These are phyloP conservation scores for Leptodontidium sp. DNA, from an alignment of 2,329 filamentous ascomycete genomes.

Conservation along the genomic window DNA sequence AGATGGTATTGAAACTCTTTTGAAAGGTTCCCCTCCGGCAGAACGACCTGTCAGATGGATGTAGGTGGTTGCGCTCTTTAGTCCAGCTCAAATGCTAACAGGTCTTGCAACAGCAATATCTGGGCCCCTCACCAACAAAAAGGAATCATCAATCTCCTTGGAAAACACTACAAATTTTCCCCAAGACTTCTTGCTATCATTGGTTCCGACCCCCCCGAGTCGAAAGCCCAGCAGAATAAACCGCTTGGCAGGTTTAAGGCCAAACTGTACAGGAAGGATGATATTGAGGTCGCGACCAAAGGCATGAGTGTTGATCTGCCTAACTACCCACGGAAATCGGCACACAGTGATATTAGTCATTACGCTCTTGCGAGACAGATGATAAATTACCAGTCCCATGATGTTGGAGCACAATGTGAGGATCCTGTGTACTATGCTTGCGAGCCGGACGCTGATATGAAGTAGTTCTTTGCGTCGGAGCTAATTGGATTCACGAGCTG, in stretches of 20 bases:
- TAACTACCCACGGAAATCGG: not conserved
- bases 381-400: conserved; percentile 79
- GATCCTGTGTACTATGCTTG: conserved; percentile 14
- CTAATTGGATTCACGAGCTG: conserved; percentile 66
- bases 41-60: conserved; percentile 73
- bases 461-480: conserved; percentile 73
- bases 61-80: conserved; percentile 51
- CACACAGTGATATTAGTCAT: conserved; percentile 41
- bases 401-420: conserved; percentile 71
- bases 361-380: conserved; percentile 70
- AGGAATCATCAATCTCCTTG: conserved; percentile 62
- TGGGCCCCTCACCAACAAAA: conserved; percentile 72
- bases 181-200: conserved; percentile 71
- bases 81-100: conserved; percentile 20
- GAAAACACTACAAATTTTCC: conserved; percentile 72
- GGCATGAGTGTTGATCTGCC: conserved; percentile 29
- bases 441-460: conserved; percentile 25
- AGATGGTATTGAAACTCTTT: conserved; percentile 52
- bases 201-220: conserved; percentile 59
- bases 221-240: conserved; percentile 27
- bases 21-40: conserved; percentile 42
- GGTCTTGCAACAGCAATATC: conserved; percentile 62
- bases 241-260: conserved; percentile 29
- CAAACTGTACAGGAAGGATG: conserved; percentile 33
- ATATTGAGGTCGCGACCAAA: conserved; percentile 37